Evolutionary conservation across 2,329 filamentous ascomycete genomes (phyloP).

Genomic region (Fusarium aywerte): DNA sequence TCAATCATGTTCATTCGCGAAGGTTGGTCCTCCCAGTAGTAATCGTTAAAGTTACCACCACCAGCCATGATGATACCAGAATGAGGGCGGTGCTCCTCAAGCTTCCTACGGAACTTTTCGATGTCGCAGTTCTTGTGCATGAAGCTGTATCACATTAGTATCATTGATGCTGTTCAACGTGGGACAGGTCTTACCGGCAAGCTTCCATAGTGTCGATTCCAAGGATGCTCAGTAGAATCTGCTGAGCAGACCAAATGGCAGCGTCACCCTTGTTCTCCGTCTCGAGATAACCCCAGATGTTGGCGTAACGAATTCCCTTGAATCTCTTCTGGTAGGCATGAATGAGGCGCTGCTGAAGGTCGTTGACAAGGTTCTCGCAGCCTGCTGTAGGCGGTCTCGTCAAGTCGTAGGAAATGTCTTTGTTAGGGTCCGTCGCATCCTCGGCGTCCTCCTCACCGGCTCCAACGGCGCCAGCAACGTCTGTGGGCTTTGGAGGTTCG

Average conservation of each 20-base stretch:
- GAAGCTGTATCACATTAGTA: constrained; percentile 39
- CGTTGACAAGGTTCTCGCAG: constrained; percentile 44
- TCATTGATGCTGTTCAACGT: constrained; percentile 6
- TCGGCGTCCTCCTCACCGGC: constrained; percentile 35
- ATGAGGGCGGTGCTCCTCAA: constrained; percentile 44
- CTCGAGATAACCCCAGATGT: constrained; percentile 47
- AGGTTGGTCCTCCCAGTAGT: constrained; percentile 47
- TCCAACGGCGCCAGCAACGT: constrained; percentile 18
- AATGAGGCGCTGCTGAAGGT: constrained; percentile 45
- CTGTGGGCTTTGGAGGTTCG: constrained; percentile 23
- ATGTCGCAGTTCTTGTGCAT: constrained; percentile 43
- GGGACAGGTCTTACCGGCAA: constrained; percentile 38
- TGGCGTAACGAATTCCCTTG: constrained; percentile 42
- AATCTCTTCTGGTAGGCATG: constrained; percentile 43
- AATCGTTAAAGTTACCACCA: constrained; percentile 46
- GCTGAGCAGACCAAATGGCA: constrained; percentile 46
- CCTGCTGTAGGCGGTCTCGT: constrained; percentile 31
- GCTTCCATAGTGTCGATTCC: constrained; percentile 46
- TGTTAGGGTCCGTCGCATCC: constrained; percentile 24
- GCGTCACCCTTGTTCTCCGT: constrained; percentile 47
- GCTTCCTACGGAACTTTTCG: constrained; percentile 32
- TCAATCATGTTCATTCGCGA: constrained; percentile 47
- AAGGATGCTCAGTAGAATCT: constrained; percentile 43
- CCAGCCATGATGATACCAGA: constrained; percentile 47
- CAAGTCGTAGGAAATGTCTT: constrained; percentile 43